Base-by-base conservation (phyloP, 1,139 yeast genomes). In the Petasospora fabianii region DNA sequence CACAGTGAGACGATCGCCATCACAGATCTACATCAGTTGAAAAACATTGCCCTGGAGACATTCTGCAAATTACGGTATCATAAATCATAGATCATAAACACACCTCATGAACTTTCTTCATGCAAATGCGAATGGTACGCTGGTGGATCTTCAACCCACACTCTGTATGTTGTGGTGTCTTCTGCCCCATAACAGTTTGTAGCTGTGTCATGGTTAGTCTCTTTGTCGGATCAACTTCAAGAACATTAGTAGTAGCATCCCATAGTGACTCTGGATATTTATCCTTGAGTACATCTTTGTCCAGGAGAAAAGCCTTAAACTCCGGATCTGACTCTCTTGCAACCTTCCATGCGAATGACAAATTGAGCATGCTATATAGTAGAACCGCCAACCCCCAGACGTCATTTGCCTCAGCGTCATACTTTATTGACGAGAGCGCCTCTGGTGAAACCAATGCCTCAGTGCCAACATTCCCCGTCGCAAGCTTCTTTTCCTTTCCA, bases 341-440 rank as follows among this genome's bases (percentile, higher is more conserved):
- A 9, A 83, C 80, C 54, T 83, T 85, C 96, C 96, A 87, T 0
- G 96, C 96, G 62, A 86, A 87, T 46, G 90, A 37, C 15, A 42
- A 56, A 18, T 53, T 49, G 4, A 61, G 14, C 42, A 70, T 47
- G 45, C 61, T 66, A 42, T 61, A 65, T 3, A 71, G 50, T 3
- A 73, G 56, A 2, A 73, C 60, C 0, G 74, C 80, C 28, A 72
- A 44, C 0, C 82, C 74, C 86, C 85, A 80, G 39, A 79, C 63
- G 61, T 80, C 86, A 30, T 77, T 84, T 1, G 81, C 80, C 50
- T 73, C 77, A 5, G 84, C 82, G 50, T 76, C 78, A 52, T 80
- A 80, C 19, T 72, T 68, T 33, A 74, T 48, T 12, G 72, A 69
- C 35, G 66, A 66, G 31, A 69, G 68, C 48, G 80, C 83, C 51